Base-by-base conservation (phyloP, 2,329 filamentous ascomycete species). In the Colletotrichum gloeosporioides region DNA sequence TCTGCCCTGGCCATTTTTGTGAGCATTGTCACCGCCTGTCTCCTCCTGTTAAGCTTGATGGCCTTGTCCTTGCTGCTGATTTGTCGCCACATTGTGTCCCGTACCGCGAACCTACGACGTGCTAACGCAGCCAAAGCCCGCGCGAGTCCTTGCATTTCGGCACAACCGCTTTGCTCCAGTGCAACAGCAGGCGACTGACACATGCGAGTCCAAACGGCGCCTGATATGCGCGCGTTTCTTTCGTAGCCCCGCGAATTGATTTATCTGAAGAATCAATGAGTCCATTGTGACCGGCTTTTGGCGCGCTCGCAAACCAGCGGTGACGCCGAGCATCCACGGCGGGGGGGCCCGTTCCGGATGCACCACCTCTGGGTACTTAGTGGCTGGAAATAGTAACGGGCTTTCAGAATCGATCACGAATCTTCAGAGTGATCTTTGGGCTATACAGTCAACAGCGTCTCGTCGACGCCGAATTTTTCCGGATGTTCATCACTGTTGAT, bases 321-420 rank as follows among this genome's bases (percentile, higher is more conserved):
- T 67, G 61, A 66, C 69, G 53, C 68, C 69, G 73, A 64, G 66
- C 59, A 59, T 64, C 66, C 66, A 74, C 62, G 72, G 49, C 67
- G 49, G 59, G 32, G 61, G 49, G 68, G 29, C 61, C 67, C 72
- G 67, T 71, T 75, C 72, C 61, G 36, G 39, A 75, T 61, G 72
- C 68, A 75, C 61, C 72, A 57, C 61, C 36, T 65, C 49, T 61
- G 61, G 55, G 34, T 32, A 44, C 49, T 32, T n/a, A 29, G 27
- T 8, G 36, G 36, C 53, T 70, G 29, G 25, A 70, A 63, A 70
- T 70, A 53, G 68, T 32, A 63, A 63, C 57, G 27, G 36, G 44
- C n/a, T 36, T 34, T 27, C n/a, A 27, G 27, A 22, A 12, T 29
- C 32, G 32, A 57, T 68, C 31, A 34, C 2, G 15, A 22, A 63